A percentile compares a stretch with the other conserved stretches of the same genome.
Evolutionary conservation across 179 eudicot species (phyloP).

Genomic region (Spergularia azorica): DNA sequence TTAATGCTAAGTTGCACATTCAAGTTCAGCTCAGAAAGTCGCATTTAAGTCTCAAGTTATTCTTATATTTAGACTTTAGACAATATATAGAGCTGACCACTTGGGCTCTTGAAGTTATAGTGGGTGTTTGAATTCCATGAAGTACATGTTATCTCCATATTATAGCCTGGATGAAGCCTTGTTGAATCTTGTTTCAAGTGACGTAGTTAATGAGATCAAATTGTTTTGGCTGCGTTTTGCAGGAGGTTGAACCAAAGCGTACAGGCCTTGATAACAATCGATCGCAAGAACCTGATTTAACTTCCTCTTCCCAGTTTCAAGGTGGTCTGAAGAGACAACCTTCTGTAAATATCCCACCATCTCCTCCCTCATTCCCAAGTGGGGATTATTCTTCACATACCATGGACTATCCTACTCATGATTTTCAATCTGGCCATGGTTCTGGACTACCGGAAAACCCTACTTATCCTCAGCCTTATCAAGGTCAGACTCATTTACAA

Average conservation of each 20-base stretch:
- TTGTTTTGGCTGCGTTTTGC: constrained; percentile 23
- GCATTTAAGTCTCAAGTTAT: neutral
- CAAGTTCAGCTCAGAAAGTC: neutral
- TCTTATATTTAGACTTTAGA: neutral
- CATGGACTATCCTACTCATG: constrained; percentile 55
- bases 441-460: constrained; percentile 46
- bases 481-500: constrained; percentile 57
- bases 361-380: constrained; percentile 39
- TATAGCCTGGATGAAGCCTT: neutral
- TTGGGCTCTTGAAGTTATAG: too few relatives aligned
- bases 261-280: constrained; percentile 36
- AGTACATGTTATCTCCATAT: neutral
- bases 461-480: constrained; percentile 57
- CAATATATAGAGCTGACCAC: neutral
- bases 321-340: constrained; percentile 40
- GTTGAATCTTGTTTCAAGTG: neutral
- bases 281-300: constrained; percentile 42
- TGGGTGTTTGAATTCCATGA: neutral
- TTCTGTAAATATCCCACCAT: constrained; percentile 40
- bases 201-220: neutral
- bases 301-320: constrained; percentile 42
- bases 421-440: constrained; percentile 50
- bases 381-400: constrained; percentile 44
- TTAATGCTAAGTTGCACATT: neutral
- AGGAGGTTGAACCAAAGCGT: constrained; percentile 66